Evolutionary conservation across 75 land plant species (phyloP), one percentile per base, ranked within the genome.

Genomic region (Pinus tabuliformis): DNA sequence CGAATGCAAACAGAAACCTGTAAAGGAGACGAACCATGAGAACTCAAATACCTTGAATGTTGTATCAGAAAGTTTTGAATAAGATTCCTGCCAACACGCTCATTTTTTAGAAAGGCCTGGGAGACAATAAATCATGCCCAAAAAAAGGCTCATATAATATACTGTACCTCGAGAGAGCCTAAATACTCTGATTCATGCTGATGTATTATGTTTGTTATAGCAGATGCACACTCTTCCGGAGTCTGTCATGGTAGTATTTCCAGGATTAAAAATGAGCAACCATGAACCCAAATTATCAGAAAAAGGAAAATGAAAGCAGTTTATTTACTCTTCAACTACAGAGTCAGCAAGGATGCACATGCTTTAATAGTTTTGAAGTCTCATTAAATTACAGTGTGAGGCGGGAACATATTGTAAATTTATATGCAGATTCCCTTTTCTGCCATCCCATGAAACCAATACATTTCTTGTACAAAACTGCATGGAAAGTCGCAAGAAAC

Each of bases 171-270:
- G 58, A 96, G 91, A 75, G 91, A 85, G 64, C 81, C 57, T 76
- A 91, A 86, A 77, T 92, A 94, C 74, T 90, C 95, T 57, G 95
- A 83, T 72, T 96, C 99, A 73, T 92, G 95, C 17, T 92, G 93
- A 54, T 89, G 90, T 63, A 96, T 87, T 9, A 89, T 87, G 81
- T 56, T 81, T 24, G 86, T 84, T 42, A 96, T 73, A 5, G 91
- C 76, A 24, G 77, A 12, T 36, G 91, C 99, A 81, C 72, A 84
- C 68, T 94, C 98, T 62, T 84, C 89, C 57, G 93, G 93, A 18
- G 89, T 81, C 99, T 96, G 89, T 59, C 68, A 84, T 61, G 18
- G 13, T 20, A 58, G 13, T 52, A 75, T 56, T 18, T 71, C n/a
- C 61, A 42, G 54, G 39, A 36, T 14, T 71, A 58, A 37, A 58